Evolutionary conservation across 805 yeast species (phyloP), one percentile per base, ranked within the genome.

Genomic region (Ogataea neopini): DNA sequence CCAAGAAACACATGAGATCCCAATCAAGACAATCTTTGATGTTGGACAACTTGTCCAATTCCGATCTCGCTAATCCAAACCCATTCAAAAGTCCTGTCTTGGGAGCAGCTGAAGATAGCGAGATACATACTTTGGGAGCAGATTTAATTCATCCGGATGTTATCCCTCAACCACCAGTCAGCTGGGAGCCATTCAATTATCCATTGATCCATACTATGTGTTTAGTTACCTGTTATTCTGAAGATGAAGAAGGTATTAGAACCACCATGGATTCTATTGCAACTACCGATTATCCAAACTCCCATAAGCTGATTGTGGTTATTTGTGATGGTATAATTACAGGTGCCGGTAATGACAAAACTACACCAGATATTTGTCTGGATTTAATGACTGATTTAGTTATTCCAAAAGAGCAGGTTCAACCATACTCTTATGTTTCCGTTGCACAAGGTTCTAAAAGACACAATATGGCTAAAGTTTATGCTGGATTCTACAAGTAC

Each of bases 401-500:
- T 6, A 73, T 77, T 29, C 86, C 88, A 0, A 77, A 75, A 8
- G 95, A 88, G 15, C 83, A 88, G 13, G 97, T 89, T 5, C 69
- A 79, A 61, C 79, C 97, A 0, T 76, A 82, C 60, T 90, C 97
- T 0, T 92, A 94, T 64, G 96, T 94, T 30, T 96, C 98, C 6
- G 97, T 94, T 34, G 96, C 96, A 2, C 86, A 86, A 58, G 99
- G 99, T 57, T 59, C 87, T 3, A 94, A 89, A 70, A 84, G 99
- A 64, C 99, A 94, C 63, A 94, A 94, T 65, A 90, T 91, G 96
- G 97, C 99, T 23, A 92, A 91, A 68, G 90, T 92, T 2, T 92
- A 89, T 62, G 84, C 96, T 10, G 99, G 99, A 0, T 94, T 88
- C 64, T 94, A 94, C 71, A 84, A 84, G 56, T 94, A 91, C 63